phyloP scores from a whole-genome alignment of 352 stramenopile genomes.

The Blastocystis sp. region DNA sequence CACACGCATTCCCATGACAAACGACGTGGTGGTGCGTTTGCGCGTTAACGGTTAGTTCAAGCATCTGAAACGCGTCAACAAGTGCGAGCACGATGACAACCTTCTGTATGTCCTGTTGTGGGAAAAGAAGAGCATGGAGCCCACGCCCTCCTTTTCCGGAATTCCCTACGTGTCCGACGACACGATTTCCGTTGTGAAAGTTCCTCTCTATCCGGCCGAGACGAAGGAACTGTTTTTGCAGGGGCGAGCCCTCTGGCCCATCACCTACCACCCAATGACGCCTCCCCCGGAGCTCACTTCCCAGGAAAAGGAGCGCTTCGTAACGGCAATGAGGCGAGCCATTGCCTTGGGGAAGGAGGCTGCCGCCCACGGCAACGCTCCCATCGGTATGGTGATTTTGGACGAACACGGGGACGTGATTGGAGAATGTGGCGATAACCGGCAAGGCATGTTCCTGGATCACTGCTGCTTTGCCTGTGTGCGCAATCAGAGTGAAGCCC shows the following conservation, averaged over 20 bases:
- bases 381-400: constrained; percentile 59
- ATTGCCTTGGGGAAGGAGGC: constrained; percentile 35
- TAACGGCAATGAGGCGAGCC: neutral
- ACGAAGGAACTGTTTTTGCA: constrained; percentile 43
- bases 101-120: neutral
- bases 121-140: neutral
- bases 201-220: constrained; percentile 32
- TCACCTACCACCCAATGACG: constrained; percentile 49
- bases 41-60: constrained; percentile 3
- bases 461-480: constrained; percentile 55
- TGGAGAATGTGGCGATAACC: constrained; percentile 52
- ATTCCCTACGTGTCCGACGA: neutral
- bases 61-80: constrained; percentile 64
- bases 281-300: constrained; percentile 19
- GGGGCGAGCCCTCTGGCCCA: constrained; percentile 55
- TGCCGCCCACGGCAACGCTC: constrained; percentile 1
- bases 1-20: neutral
- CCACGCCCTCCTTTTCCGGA: neutral
- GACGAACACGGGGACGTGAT: constrained; percentile 22
- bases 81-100: neutral
- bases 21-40: neutral
- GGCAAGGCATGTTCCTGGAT: constrained; percentile 48
- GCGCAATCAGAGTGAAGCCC: constrained; percentile 3
- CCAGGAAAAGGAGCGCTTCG: constrained; percentile 19
- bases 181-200: neutral